These are phyloP conservation scores for Rossbeevera mucosa DNA, from an alignment of 768 basidiomycete species.

Conservation along the genomic window DNA sequence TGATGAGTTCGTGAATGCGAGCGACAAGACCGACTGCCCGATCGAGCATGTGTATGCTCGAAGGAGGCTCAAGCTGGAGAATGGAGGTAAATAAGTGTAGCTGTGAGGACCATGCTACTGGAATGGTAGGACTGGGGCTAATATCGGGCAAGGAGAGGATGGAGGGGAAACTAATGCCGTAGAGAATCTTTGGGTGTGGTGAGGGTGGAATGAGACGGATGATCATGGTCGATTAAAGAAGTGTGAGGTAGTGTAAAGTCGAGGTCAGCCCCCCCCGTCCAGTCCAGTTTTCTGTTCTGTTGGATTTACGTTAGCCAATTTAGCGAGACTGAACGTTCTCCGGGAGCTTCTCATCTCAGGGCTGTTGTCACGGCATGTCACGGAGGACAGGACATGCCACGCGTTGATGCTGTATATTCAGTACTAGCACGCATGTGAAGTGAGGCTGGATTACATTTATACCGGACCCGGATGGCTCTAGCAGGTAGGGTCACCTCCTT, in stretches of 20 bases:
- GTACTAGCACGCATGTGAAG: no score
- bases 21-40: slow-evolving; percentile 52
- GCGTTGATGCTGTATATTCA: slow-evolving; percentile 10
- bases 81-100: slow-evolving; percentile 44
- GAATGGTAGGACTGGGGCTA: slow-evolving; percentile 31
- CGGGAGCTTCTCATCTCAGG: slow-evolving; percentile 7
- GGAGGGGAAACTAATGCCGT: slow-evolving; percentile 48
- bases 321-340: slow-evolving; percentile 8
- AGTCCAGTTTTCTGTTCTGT: slow-evolving; percentile 29
- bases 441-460: no score
- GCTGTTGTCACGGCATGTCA: slow-evolving; percentile 4
- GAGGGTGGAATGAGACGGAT: slow-evolving; percentile 48
- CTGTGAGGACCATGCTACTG: slow-evolving; percentile 52
- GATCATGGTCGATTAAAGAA: slow-evolving; percentile 47
- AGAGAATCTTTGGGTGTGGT: slow-evolving; percentile 52
- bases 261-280: no score
- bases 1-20: slow-evolving; percentile 54
- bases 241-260: slow-evolving; percentile 21
- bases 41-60: slow-evolving; percentile 54
- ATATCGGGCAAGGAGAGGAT: slow-evolving; percentile 37
- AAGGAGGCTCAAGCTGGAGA: slow-evolving; percentile 51
- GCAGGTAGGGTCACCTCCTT: slow-evolving; percentile 14
- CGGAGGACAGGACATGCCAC: slow-evolving; percentile 6
- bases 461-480: slow-evolving; percentile 5
- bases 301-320: slow-evolving; percentile 30